These are phyloP conservation scores for Curvularia spicifera DNA, from an alignment of 2,329 filamentous ascomycete genomes.

Conservation along the genomic window DNA sequence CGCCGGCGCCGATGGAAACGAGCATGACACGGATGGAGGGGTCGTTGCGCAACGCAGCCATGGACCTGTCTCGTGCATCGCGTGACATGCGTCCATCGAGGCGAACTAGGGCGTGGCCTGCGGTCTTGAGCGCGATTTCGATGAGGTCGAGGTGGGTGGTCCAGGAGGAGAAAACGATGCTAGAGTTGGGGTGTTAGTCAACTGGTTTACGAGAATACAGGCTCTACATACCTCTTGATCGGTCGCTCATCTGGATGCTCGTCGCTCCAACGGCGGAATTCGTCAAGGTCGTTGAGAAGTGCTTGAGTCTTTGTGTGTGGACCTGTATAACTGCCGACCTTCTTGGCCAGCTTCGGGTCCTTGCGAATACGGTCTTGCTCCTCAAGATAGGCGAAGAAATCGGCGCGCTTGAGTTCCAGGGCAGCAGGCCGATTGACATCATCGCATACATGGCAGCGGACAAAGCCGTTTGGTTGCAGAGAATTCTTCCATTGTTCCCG, in stretches of 20 bases:
- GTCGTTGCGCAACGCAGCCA: conserved; percentile 79
- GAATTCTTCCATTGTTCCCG: conserved; percentile 59
- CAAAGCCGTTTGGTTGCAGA: conserved; percentile 53
- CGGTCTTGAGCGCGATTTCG: conserved; percentile 74
- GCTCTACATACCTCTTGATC: conserved; percentile 68
- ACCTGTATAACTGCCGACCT: conserved; percentile 73
- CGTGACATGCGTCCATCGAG: conserved; percentile 91
- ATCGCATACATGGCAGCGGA: conserved; percentile 73
- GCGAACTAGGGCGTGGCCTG: conserved; percentile 73
- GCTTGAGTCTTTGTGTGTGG: conserved; percentile 92
- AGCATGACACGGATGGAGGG: conserved; percentile 77
- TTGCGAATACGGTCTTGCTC: conserved; percentile 63
- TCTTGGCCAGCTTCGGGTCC: conserved; percentile 63
- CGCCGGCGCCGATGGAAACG: conserved; percentile 90
- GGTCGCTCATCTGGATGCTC: conserved; percentile 70
- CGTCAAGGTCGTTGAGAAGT: conserved; percentile 75
- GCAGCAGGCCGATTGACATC: conserved; percentile 67
- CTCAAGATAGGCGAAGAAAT: conserved; percentile 58
- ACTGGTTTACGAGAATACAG: background rate
- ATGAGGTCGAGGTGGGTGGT: conserved; percentile 94
- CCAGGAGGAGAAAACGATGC: conserved; percentile 96
- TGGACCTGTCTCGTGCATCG: conserved; percentile 72
- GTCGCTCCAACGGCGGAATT: conserved; percentile 67
- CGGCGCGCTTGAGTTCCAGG: conserved; percentile 70
- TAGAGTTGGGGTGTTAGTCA: conserved; percentile 20